Conservation (phyloP, 305 asterid genomes). For the Striga hermonthica region DNA sequence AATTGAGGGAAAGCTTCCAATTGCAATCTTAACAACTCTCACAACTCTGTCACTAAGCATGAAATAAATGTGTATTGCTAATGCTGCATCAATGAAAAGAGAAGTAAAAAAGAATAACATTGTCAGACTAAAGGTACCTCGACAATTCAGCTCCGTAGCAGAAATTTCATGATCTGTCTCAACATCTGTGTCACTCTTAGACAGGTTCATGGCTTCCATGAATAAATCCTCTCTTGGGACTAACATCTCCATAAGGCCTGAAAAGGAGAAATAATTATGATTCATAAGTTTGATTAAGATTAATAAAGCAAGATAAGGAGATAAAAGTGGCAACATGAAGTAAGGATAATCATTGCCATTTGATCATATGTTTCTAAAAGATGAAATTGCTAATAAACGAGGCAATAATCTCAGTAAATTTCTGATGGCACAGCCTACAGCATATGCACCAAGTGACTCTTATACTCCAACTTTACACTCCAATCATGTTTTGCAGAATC, state of each 20-base stretch:
- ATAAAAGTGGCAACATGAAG: conserved; percentile 11
- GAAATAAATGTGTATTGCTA: conserved; percentile 10
- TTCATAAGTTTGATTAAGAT: background rate
- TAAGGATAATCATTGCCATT: background rate
- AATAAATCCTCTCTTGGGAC: conserved; percentile 37
- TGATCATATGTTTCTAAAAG: background rate
- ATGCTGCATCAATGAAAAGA: conserved; percentile 19
- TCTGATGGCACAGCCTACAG: background rate
- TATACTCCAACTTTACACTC: background rate
- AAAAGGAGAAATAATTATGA: conserved; percentile 23
- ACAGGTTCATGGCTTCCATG: conserved; percentile 42
- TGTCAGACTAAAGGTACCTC: conserved; percentile 36
- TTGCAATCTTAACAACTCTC: conserved; percentile 14
- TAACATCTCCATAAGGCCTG: conserved; percentile 71
- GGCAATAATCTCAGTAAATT: background rate
- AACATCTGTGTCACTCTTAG: conserved; percentile 42
- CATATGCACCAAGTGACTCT: conserved; percentile 10
- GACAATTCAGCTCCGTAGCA: conserved; percentile 30
- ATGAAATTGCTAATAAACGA: background rate
- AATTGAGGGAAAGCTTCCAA: conserved; percentile 8
- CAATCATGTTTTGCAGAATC: background rate
- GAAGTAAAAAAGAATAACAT: background rate
- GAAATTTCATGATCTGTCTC: conserved; percentile 43
- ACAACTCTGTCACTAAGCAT: background rate
- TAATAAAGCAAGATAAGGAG: background rate